Conservation (phyloP, 2,329 filamentous ascomycete genomes). For the Fusarium poae region DNA sequence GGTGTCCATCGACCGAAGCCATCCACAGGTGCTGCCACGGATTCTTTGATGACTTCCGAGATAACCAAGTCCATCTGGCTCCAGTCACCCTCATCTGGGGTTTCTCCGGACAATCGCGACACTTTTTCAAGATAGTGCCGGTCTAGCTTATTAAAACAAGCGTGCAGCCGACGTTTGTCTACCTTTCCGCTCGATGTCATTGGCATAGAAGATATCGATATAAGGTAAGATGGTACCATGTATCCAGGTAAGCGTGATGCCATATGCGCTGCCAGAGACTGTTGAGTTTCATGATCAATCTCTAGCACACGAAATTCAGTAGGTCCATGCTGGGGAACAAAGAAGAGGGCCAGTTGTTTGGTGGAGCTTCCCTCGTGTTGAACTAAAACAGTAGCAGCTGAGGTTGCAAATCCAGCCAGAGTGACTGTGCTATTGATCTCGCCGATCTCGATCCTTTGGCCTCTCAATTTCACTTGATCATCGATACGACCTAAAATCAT, state of each 20-base stretch:
- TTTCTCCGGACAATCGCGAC: slow-evolving; percentile 46
- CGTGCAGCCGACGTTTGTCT: slow-evolving; percentile 68
- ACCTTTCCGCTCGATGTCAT: slow-evolving; percentile 81
- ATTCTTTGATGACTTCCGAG: slow-evolving; percentile 65
- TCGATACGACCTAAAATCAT: slow-evolving; percentile 80
- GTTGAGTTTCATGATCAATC: slow-evolving; percentile 53
- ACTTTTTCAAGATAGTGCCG: slow-evolving; percentile 59
- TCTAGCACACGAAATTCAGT: slow-evolving; percentile 55
- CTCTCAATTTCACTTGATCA: slow-evolving; percentile 84
- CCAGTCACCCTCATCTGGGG: slow-evolving; percentile 59
- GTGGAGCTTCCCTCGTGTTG: slow-evolving; percentile 54
- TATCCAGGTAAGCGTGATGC: slow-evolving; percentile 73
- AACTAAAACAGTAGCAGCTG: slow-evolving; percentile 74
- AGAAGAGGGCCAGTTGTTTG: slow-evolving; percentile 76
- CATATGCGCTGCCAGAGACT: slow-evolving; percentile 67
- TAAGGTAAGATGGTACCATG: slow-evolving; percentile 81
- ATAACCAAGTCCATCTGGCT: slow-evolving; percentile 69
- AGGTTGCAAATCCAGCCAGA: slow-evolving; percentile 62
- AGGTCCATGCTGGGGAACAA: slow-evolving; percentile 61
- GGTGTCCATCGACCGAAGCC: slow-evolving; percentile 75
- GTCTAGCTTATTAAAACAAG: slow-evolving; percentile 62
- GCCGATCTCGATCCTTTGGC: slow-evolving; percentile 81
- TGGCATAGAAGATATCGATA: slow-evolving; percentile 78
- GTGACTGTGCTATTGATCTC: slow-evolving; percentile 78
- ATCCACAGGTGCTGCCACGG: slow-evolving; percentile 59